phyloP scores from a whole-genome alignment of 108 stramenopile genomes.

The Poteriospumella lacustris region DNA sequence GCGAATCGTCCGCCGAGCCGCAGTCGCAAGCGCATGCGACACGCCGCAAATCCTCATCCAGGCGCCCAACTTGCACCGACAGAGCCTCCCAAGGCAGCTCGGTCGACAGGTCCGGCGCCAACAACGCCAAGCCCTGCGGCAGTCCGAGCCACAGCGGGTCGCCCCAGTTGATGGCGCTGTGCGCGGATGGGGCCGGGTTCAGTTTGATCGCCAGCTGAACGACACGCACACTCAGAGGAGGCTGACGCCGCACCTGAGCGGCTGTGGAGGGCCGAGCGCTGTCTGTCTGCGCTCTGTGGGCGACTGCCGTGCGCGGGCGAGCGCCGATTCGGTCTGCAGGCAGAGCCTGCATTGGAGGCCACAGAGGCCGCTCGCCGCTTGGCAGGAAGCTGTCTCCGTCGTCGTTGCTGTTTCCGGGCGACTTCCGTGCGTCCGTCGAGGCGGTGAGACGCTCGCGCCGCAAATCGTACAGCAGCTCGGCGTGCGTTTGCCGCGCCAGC shows the following conservation, averaged over 20 bases:
- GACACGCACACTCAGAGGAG: neutral
- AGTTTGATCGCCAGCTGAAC: too few species aligned
- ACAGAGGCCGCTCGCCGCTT: too few species aligned
- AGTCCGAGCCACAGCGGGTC: neutral
- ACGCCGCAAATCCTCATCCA: too few species aligned
- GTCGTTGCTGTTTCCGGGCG: neutral
- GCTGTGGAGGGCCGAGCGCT: neutral
- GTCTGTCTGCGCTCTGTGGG: neutral
- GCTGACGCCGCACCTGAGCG: neutral
- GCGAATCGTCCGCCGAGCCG: too few species aligned
- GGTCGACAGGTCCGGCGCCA: neutral
- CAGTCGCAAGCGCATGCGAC: too few species aligned
- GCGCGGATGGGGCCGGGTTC: too few species aligned
- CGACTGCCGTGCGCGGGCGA: neutral
- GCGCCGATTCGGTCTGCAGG: neutral
- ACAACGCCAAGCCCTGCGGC: neutral
- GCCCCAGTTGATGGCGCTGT: too few species aligned
- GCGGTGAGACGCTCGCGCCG: neutral
- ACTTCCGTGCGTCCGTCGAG: neutral
- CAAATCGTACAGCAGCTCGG: neutral
- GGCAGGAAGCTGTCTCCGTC: neutral
- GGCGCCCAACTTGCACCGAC: too few species aligned
- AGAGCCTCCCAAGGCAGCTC: neutral
- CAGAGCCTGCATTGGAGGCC: too few species aligned
- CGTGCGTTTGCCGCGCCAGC: neutral